phyloP scores from a whole-genome alignment of 306 rosid species.

The Cicer judaicum region DNA sequence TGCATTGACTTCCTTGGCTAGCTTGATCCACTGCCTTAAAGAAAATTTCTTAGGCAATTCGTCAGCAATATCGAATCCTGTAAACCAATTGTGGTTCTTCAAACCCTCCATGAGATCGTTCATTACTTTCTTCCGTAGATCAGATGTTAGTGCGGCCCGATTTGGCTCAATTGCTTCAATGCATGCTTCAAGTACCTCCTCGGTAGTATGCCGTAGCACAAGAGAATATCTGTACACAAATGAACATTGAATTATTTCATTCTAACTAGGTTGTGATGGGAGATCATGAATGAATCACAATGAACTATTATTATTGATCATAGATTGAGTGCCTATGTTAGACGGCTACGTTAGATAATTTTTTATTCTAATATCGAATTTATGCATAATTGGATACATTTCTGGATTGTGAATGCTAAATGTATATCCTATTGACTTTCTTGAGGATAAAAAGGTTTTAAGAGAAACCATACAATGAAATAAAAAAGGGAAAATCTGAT shows the following conservation, averaged over 20 bases:
- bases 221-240: slow-evolving; percentile 77
- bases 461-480: slow-evolving; percentile 14
- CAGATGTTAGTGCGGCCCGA: slow-evolving; percentile 77
- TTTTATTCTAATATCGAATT: slow-evolving; percentile 19
- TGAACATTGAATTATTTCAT: slow-evolving; percentile 13
- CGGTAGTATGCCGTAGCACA: slow-evolving; percentile 94
- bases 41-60: slow-evolving; percentile 65
- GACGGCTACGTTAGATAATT: slow-evolving; percentile 16
- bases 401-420: slow-evolving; percentile 22
- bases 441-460: slow-evolving; percentile 23
- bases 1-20: slow-evolving; percentile 79
- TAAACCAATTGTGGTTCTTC: slow-evolving; percentile 75
- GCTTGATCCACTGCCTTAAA: slow-evolving; percentile 79
- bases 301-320: slow-evolving; percentile 12
- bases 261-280: slow-evolving; percentile 20
- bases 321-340: slow-evolving; percentile 9
- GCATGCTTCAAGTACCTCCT: slow-evolving; percentile 95
- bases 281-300: slow-evolving; percentile 17
- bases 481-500: slow-evolving; percentile 14
- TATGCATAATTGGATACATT: slow-evolving; percentile 32
- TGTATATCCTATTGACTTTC: slow-evolving; percentile 18
- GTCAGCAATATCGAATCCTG: slow-evolving; percentile 78
- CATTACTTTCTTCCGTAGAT: slow-evolving; percentile 67
- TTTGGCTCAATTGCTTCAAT: slow-evolving; percentile 83
- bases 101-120: slow-evolving; percentile 77